phyloP scores from a whole-genome alignment of 1,139 yeast species.

The Candida anutae region DNA sequence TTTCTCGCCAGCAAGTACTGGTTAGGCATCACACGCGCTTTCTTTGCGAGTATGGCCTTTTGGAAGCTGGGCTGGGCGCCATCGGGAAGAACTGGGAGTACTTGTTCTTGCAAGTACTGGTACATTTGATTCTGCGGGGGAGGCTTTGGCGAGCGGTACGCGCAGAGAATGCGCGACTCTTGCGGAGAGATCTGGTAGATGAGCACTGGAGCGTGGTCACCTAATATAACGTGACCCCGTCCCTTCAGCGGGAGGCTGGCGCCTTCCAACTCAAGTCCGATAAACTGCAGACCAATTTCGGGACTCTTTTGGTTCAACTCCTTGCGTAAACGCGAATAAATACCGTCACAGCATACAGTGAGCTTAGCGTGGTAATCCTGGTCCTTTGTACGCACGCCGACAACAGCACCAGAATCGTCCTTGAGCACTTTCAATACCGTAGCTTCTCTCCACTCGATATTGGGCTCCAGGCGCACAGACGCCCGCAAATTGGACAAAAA shows the following conservation, averaged over 20 bases:
- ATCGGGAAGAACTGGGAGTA: conserved; percentile 65
- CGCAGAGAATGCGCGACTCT: conserved; percentile 86
- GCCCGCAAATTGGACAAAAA: conserved; percentile 70
- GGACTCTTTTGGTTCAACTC: conserved; percentile 58
- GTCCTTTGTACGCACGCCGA: conserved; percentile 54
- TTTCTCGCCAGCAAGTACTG: conserved; percentile 77
- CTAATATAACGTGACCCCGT: conserved; percentile 88
- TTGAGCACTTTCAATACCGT: conserved; percentile 62
- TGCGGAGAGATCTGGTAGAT: conserved; percentile 78
- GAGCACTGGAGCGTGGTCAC: conserved; percentile 79
- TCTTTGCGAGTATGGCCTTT: conserved; percentile 30
- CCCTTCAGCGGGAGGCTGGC: conserved; percentile 64
- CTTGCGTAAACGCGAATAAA: conserved; percentile 85
- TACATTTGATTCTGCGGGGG: conserved; percentile 66
- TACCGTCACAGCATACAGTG: conserved; percentile 86
- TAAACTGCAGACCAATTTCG: conserved; percentile 70
- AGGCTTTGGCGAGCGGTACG: conserved; percentile 64
- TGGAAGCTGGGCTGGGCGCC: conserved; percentile 58
- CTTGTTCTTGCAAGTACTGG: conserved; percentile 50
- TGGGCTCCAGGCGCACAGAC: conserved; percentile 61
- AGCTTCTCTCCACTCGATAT: conserved; percentile 74
- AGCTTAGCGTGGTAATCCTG: conserved; percentile 47
- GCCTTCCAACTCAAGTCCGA: conserved; percentile 69
- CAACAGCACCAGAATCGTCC: conserved; percentile 41
- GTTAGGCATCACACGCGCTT: conserved; percentile 87